phyloP scores from a whole-genome alignment of 2,329 filamentous ascomycete genomes.

The Pseudocercospora fuligena region DNA sequence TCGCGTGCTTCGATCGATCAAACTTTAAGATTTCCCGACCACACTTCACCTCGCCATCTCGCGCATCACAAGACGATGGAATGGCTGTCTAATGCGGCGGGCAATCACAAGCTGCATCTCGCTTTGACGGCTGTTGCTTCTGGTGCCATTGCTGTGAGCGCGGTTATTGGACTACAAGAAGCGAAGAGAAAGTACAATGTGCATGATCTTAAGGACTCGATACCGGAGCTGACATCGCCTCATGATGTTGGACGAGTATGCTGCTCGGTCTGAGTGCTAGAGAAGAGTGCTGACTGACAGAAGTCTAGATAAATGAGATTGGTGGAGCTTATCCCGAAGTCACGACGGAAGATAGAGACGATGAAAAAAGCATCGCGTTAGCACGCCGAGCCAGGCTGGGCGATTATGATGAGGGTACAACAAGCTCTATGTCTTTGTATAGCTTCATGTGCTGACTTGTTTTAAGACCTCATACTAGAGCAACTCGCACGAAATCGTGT shows the following conservation, averaged over 20 bases:
- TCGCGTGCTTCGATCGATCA: background rate
- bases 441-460: background rate
- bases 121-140: slow-evolving; percentile 70
- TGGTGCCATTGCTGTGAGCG: slow-evolving; percentile 54
- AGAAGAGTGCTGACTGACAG: slow-evolving; percentile 44
- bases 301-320: slow-evolving; percentile 63
- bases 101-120: slow-evolving; percentile 63
- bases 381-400: slow-evolving; percentile 65
- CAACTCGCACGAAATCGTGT: slow-evolving; percentile 92
- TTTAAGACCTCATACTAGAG: slow-evolving; percentile 83
- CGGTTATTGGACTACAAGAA: slow-evolving; percentile 63
- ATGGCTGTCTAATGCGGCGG: slow-evolving; percentile 51
- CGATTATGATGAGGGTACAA: slow-evolving; percentile 65
- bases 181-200: slow-evolving; percentile 60
- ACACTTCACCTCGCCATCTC: slow-evolving; percentile 1
- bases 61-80: background rate
- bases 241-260: slow-evolving; percentile 58
- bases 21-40: background rate
- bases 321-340: slow-evolving; percentile 57
- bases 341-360: slow-evolving; percentile 54
- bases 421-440: background rate
- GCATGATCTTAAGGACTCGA: slow-evolving; percentile 64
- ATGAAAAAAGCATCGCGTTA: slow-evolving; percentile 62
- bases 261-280: background rate
- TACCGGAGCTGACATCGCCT: slow-evolving; percentile 58